phyloP scores from a whole-genome alignment of 257 asterid species.

The Solanum rostratum region DNA sequence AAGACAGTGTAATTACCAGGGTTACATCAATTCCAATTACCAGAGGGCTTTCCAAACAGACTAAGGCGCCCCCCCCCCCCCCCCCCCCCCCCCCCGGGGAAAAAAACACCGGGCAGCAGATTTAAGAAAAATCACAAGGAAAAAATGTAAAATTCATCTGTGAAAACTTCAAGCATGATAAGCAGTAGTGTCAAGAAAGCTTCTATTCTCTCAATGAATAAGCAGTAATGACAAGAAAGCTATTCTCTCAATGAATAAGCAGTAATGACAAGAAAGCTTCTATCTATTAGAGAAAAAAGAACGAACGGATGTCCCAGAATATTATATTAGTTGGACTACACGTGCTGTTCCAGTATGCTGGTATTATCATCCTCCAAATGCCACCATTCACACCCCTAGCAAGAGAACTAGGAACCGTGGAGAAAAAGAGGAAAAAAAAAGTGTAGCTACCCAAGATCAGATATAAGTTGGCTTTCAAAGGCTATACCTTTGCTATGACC shows the following conservation, averaged over 20 bases:
- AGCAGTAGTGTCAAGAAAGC: not conserved
- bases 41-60: no score
- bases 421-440: not conserved
- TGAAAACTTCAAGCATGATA: not conserved
- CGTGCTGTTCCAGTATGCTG: not conserved
- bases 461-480: not conserved
- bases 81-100: no score
- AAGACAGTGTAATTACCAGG: no score
- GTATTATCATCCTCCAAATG: not conserved
- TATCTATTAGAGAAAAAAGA: no score
- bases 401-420: not conserved
- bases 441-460: not conserved
- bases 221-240: not conserved
- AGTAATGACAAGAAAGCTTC: not conserved
- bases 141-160: not conserved
- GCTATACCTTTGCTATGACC: constrained; percentile 86
- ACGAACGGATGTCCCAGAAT: not conserved
- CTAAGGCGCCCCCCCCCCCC: no score
- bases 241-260: not conserved
- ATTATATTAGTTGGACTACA: not conserved
- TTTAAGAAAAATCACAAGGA: not conserved
- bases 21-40: no score
- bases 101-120: not conserved
- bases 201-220: not conserved
- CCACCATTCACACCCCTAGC: not conserved